Evolutionary conservation across 495 filamentous ascomycete genomes (phyloP).

Genomic region (Neurospora sublineolata): DNA sequence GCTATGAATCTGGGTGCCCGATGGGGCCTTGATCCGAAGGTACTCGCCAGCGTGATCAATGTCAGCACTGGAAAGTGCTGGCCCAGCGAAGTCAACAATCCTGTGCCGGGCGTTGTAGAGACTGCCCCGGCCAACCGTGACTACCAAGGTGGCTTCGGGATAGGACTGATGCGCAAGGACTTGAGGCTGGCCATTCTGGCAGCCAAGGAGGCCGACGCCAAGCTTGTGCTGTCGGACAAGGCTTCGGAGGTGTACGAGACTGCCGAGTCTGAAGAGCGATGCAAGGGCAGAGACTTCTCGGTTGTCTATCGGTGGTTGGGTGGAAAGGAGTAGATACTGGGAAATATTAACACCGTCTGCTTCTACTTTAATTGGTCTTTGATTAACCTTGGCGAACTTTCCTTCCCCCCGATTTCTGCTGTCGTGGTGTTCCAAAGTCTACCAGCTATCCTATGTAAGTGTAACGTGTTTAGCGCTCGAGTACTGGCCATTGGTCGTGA

Average conservation of each 20-base stretch:
- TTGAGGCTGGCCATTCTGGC: conserved; percentile 61
- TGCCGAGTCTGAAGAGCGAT: conserved; percentile 44
- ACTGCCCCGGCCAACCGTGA: conserved; percentile 59
- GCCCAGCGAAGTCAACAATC: conserved; percentile 88
- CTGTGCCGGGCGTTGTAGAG: conserved; percentile 72
- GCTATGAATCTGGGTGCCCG: conserved; percentile 85
- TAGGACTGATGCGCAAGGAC: conserved; percentile 79
- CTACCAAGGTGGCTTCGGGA: conserved; percentile 74
- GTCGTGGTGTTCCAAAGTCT: background rate
- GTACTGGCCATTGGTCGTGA: too few species aligned
- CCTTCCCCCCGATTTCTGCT: background rate
- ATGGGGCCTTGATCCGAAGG: conserved; percentile 72
- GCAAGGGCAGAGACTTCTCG: conserved; percentile 70
- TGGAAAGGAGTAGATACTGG: conserved; percentile 29
- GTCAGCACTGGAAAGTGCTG: conserved; percentile 79
- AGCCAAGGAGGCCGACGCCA: conserved; percentile 54
- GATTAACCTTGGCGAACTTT: background rate
- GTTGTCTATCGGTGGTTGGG: conserved; percentile 70
- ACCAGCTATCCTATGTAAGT: too few species aligned
- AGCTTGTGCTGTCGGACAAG: conserved; percentile 51
- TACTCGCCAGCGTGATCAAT: conserved; percentile 71
- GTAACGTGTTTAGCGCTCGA: too few species aligned
- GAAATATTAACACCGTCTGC: background rate
- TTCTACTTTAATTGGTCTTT: background rate
- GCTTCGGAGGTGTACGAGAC: conserved; percentile 59